Percentiles rank a stretch among this genome's conserved stretches.
These are phyloP conservation scores for Cladosporium oxysporum DNA, from an alignment of 2,329 filamentous ascomycete genomes.

Conservation along the genomic window DNA sequence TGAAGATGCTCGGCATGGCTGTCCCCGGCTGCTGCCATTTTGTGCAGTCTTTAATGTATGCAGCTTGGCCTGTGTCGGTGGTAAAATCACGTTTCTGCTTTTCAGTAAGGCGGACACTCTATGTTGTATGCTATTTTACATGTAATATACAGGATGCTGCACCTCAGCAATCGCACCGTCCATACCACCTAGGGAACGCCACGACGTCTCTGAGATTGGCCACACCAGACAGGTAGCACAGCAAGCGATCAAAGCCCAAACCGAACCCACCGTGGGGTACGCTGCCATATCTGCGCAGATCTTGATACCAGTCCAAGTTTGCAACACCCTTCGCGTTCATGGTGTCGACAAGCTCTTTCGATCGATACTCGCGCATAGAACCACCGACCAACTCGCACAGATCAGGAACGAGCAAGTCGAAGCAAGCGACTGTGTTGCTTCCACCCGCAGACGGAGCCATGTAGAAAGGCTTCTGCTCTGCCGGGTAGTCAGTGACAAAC, in stretches of 20 bases:
- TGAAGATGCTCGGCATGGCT: conserved; percentile 6
- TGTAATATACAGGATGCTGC: background rate
- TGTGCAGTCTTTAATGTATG: background rate
- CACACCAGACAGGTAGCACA: conserved; percentile 81
- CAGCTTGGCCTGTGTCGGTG: background rate
- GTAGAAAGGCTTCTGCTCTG: conserved; percentile 87
- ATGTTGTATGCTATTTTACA: background rate
- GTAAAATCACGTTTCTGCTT: background rate
- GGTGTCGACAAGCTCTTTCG: conserved; percentile 64
- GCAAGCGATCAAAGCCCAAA: conserved; percentile 81
- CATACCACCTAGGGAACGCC: conserved; percentile 74
- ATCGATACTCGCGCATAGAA: conserved; percentile 82
- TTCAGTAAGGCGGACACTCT: background rate
- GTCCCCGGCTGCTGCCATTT: background rate
- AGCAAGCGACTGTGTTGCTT: conserved; percentile 61
- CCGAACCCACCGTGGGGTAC: conserved; percentile 91
- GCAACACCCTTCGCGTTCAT: conserved; percentile 70
- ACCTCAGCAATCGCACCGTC: conserved; percentile 42
- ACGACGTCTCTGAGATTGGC: conserved; percentile 82
- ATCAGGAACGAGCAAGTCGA: conserved; percentile 84
- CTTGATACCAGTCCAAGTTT: conserved; percentile 77
- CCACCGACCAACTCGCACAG: conserved; percentile 86
- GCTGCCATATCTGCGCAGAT: conserved; percentile 86
- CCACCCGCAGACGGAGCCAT: conserved; percentile 60
- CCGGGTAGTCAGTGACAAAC: conserved; percentile 94